Evolutionary conservation across 208 protist species (phyloP), one percentile per base, ranked within the genome.

Genomic region (Porcisia hertigi): DNA sequence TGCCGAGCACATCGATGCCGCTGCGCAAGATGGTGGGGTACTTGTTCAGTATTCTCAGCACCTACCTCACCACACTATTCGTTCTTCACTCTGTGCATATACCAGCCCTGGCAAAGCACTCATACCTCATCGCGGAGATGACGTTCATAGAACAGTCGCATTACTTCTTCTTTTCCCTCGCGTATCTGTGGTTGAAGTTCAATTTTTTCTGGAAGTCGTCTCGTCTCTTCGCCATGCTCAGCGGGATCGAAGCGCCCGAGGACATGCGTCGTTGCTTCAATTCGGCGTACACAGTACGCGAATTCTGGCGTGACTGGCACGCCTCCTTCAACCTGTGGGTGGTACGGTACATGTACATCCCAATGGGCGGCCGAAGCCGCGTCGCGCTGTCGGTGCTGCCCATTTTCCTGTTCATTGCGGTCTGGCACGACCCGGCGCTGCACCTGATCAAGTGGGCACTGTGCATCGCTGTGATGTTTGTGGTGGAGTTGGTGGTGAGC

Each of bases 251-350:
- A 30, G 79, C 90, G 18, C 92, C 92, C 30, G 94, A 98, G 71
- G 95, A 98, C 71, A 98, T 98, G 96, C 83, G 63, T 4, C 82
- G 88, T n/a, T 98, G 94, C 81, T 91, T 98, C 66, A 81, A 66
- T 58, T 96, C 96, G 77, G 94, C 92, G 25, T 92, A 94, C 63
- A 96, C 85, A 57, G 93, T 98, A 30, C 81, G 79, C 18, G 86
- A 86, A 53, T 99, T 99, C 81, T 99, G 97, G 96, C 77, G 95
- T 39, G 87, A 92, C 75, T 98, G 95, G 96, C 96, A 98, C 77
- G 86, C 91, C 43, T 94, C 89, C 25, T 96, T 99, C 80, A 98
- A 99, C 77, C 75, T 96, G 63, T 98, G 96, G 94, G 92, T 98
- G 59, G 86, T 98, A 62, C 92, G 95, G 34, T 99, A 98, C 85